These are phyloP conservation scores for Sclerotinia nivalis DNA, from an alignment of 2,329 filamentous ascomycete species.

Conservation along the genomic window DNA sequence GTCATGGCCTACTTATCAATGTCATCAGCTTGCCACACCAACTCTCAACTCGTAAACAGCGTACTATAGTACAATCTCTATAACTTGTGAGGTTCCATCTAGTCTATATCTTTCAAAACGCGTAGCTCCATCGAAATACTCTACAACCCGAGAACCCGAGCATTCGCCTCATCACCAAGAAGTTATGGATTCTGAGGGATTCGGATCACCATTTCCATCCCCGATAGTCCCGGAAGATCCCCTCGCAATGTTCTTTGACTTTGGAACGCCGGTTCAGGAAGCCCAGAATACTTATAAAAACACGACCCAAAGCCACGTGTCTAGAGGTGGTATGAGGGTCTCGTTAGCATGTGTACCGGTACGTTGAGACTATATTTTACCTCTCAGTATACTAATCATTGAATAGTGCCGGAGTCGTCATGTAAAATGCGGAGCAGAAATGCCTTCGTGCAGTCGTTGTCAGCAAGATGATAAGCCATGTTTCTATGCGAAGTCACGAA, in stretches of 20 bases:
- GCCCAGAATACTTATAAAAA: not conserved
- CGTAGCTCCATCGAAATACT: not conserved
- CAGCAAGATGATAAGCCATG: constrained; percentile 47
- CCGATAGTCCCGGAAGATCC: constrained; percentile 23
- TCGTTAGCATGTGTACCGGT: constrained; percentile 50
- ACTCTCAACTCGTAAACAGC: not conserved
- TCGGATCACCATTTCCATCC: not conserved
- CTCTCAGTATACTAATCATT: constrained; percentile 4
- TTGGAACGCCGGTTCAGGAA: constrained; percentile 27
- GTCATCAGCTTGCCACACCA: constrained; percentile 13
- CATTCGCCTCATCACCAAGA: not conserved
- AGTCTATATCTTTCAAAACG: not conserved
- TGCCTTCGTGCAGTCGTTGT: constrained; percentile 48
- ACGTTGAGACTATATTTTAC: constrained; percentile 13
- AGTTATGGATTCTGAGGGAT: not conserved
- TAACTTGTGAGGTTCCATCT: not conserved
- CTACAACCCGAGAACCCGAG: not conserved
- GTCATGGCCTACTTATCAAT: not conserved
- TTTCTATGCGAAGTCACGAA: constrained; percentile 50
- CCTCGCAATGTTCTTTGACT: constrained; percentile 33
- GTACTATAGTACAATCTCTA: not conserved
- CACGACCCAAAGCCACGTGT: constrained; percentile 16
- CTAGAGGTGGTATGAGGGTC: constrained; percentile 43
- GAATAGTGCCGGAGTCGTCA: constrained; percentile 43
- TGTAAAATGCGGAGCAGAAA: constrained; percentile 50